These are phyloP conservation scores for Populus deltoides DNA, from an alignment of 345 rosid species.

Conservation along the genomic window DNA sequence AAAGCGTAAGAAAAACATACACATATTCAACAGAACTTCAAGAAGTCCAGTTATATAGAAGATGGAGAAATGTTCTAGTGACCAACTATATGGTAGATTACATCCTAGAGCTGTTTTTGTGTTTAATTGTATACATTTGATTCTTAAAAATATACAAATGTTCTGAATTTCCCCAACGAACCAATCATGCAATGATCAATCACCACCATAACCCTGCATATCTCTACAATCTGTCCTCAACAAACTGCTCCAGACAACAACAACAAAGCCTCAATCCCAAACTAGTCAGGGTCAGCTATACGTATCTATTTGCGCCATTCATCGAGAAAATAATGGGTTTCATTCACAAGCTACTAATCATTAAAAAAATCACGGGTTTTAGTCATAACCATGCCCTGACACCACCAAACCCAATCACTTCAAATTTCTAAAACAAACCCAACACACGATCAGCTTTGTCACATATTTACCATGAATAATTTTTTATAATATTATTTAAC, in stretches of 20 bases:
- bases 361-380: background rate
- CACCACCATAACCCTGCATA: background rate
- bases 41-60: constrained; percentile 6
- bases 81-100: background rate
- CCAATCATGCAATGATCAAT: background rate
- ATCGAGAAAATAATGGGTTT: background rate
- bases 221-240: no score
- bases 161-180: no score
- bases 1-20: constrained; percentile 22
- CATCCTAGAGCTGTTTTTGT: background rate
- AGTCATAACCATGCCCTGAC: background rate
- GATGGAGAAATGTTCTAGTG: background rate
- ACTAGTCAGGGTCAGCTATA: background rate
- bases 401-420: background rate
- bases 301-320: background rate
- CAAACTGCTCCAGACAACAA: no score
- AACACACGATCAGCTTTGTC: no score
- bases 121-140: background rate
- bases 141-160: background rate
- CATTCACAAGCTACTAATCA: background rate
- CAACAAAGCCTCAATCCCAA: background rate
- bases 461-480: no score
- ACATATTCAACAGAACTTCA: constrained; percentile 19
- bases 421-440: background rate
- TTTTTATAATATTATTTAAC: no score